These are phyloP conservation scores for Talaromyces wortmannii DNA, from an alignment of 495 filamentous ascomycete genomes.

Conservation along the genomic window DNA sequence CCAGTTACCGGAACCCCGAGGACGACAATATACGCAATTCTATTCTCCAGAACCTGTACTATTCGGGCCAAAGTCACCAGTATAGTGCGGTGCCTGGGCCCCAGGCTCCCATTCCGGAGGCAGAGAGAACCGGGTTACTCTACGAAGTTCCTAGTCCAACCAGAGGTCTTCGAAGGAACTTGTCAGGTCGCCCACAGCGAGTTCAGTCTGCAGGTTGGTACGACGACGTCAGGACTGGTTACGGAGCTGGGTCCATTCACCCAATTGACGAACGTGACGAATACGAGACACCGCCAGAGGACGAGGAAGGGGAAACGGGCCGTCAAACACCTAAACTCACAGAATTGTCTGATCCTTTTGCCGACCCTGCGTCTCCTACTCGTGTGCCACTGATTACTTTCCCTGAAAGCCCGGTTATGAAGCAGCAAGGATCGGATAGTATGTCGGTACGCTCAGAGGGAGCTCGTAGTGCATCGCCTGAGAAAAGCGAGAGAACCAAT, in stretches of 20 bases:
- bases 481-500: constrained; percentile 48
- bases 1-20: background rate
- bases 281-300: constrained; percentile 33
- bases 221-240: constrained; percentile 39
- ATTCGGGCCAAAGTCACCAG: constrained; percentile 1
- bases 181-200: constrained; percentile 9
- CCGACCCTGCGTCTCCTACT: constrained; percentile 1
- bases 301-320: constrained; percentile 11
- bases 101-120: constrained; percentile 15
- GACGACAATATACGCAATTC: background rate
- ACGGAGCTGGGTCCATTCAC: constrained; percentile 47
- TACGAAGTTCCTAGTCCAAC: constrained; percentile 49
- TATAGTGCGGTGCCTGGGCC: constrained; percentile 5
- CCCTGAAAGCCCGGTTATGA: background rate
- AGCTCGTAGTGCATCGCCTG: constrained; percentile 30
- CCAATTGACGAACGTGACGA: constrained; percentile 72
- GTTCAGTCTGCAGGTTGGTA: constrained; percentile 27
- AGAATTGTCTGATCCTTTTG: constrained; percentile 2
- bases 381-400: background rate
- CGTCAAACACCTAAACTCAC: background rate
- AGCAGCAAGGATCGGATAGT: background rate
- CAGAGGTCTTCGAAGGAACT: constrained; percentile 37
- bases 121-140: constrained; percentile 49
- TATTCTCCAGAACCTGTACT: constrained; percentile 2
- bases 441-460: background rate